Evolutionary conservation across 208 protist species (phyloP).

Genomic region (Trypanosoma caninum): DNA sequence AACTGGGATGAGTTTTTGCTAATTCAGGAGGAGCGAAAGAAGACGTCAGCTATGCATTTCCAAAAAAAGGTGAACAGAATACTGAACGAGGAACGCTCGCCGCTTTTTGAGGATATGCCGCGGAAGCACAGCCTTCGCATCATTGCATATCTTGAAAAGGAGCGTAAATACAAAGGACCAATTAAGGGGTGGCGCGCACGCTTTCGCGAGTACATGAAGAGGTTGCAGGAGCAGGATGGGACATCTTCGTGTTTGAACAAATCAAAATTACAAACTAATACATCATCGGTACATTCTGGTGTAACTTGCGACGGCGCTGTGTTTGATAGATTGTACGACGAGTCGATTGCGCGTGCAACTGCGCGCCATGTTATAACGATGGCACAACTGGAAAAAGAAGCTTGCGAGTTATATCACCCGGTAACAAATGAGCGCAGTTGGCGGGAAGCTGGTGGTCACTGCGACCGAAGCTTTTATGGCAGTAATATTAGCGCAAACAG

Average conservation of each 20-base stretch:
- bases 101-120: constrained; percentile 27
- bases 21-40: constrained; percentile 15
- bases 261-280: not conserved
- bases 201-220: constrained; percentile 33
- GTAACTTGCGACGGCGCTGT: constrained; percentile 13
- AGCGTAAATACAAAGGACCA: constrained; percentile 39
- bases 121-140: constrained; percentile 27
- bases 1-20: constrained; percentile 22
- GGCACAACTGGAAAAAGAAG: constrained; percentile 30
- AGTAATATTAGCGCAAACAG: not conserved
- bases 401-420: constrained; percentile 26
- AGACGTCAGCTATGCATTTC: constrained; percentile 19
- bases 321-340: constrained; percentile 39
- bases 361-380: constrained; percentile 26
- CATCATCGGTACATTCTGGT: constrained; percentile 10
- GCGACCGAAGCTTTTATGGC: not conserved
- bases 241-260: not conserved
- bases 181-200: constrained; percentile 38
- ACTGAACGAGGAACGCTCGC: constrained; percentile 8
- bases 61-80: constrained; percentile 24
- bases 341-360: constrained; percentile 25
- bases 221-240: constrained; percentile 9
- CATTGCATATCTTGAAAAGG: constrained; percentile 31
- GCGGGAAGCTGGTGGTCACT: not conserved
- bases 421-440: constrained; percentile 19